These are phyloP conservation scores for Neonectria coccinea DNA, from an alignment of 2,329 filamentous ascomycete genomes.

Conservation along the genomic window DNA sequence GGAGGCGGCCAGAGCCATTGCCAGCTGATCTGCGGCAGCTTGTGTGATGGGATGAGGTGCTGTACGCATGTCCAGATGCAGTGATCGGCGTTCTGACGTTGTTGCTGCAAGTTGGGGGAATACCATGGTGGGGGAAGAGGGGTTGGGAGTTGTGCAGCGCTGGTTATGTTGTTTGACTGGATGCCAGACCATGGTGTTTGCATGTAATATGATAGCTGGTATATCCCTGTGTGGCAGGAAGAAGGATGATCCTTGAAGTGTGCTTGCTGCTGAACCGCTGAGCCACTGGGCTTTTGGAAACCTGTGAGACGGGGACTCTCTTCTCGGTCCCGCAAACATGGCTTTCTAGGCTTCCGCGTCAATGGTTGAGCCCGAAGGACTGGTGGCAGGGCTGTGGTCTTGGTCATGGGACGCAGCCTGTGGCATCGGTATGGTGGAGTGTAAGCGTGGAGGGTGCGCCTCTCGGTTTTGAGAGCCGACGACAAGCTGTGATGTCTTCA, in stretches of 20 bases:
- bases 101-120: conserved; percentile 16
- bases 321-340: conserved; percentile 25
- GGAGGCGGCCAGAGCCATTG: conserved; percentile 53
- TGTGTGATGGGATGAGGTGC: conserved; percentile 65
- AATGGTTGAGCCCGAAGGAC: conserved; percentile 21
- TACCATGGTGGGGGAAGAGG: conserved; percentile 25
- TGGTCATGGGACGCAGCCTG: conserved; percentile 7
- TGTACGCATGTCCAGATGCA: conserved; percentile 49
- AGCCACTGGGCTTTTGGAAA: conserved; percentile 16
- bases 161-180: conserved; percentile 22
- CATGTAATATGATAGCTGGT: conserved; percentile 12
- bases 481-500: conserved; percentile 7
- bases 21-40: conserved; percentile 63
- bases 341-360: conserved; percentile 19
- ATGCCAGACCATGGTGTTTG: conserved; percentile 26
- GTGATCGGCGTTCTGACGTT: conserved; percentile 34
- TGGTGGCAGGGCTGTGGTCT: not conserved
- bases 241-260: conserved; percentile 34
- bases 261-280: conserved; percentile 9
- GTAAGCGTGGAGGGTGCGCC: conserved; percentile 12
- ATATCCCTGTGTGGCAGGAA: conserved; percentile 26
- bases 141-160: conserved; percentile 26
- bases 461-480: conserved; percentile 10
- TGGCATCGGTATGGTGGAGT: conserved; percentile 4
- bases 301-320: conserved; percentile 13